Percentiles rank a stretch among this genome's conserved stretches.
Evolutionary conservation across 306 rosid species (phyloP).

Genomic region (Cucumis melo): DNA sequence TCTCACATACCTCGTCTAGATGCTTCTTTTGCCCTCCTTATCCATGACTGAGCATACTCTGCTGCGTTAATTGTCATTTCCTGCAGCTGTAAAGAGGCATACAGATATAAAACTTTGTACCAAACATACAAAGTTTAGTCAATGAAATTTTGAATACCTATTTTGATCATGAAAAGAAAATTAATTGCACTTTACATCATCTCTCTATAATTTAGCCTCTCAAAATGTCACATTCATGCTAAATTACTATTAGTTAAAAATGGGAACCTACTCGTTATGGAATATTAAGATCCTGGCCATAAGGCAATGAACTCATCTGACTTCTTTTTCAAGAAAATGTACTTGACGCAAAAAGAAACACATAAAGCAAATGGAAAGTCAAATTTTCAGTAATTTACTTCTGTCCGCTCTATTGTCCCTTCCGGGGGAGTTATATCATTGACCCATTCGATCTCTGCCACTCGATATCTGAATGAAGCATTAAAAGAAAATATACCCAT

Average conservation of each 20-base stretch:
- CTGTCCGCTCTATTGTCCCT: conserved; percentile 61
- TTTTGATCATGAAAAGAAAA: background rate
- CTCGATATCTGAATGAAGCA: conserved; percentile 62
- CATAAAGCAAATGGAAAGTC: conserved; percentile 10
- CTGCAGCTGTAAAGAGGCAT: conserved; percentile 37
- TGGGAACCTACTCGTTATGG: background rate
- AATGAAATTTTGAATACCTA: no score
- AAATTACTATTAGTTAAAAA: background rate
- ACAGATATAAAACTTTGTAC: conserved; percentile 2
- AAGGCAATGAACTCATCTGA: background rate
- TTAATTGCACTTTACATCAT: background rate
- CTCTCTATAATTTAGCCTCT: background rate
- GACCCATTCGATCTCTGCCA: conserved; percentile 88
- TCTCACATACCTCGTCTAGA: conserved; percentile 49
- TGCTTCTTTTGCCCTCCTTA: conserved; percentile 58
- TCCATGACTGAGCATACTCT: conserved; percentile 58
- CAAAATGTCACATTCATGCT: background rate
- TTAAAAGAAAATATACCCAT: conserved; percentile 12
- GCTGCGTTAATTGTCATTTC: conserved; percentile 46
- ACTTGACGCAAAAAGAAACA: background rate
- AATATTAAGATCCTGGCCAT: background rate
- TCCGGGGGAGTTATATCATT: conserved; percentile 49
- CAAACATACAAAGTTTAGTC: no score
- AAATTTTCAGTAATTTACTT: conserved; percentile 30
- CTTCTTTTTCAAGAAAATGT: background rate